These are phyloP conservation scores for Blepharisma stoltei DNA, from an alignment of 73 alveolate genomes.

Conservation along the genomic window DNA sequence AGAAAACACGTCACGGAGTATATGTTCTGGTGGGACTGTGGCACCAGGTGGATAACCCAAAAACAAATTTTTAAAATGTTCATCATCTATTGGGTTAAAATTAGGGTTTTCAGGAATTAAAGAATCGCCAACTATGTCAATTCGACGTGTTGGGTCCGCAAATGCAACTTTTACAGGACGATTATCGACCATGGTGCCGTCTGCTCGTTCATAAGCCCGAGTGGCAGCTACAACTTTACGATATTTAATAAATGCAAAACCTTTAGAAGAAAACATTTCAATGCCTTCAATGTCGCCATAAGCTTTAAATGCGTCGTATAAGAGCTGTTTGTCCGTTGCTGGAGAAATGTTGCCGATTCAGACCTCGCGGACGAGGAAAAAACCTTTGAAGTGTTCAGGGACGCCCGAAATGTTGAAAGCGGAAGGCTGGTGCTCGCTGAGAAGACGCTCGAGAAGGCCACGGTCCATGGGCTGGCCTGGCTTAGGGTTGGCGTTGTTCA, in stretches of 20 bases:
- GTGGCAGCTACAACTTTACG: constrained; percentile 27
- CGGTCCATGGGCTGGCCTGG: constrained; percentile 15
- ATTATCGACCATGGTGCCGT: constrained; percentile 24
- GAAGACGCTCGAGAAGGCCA: background rate
- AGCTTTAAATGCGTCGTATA: constrained; percentile 24
- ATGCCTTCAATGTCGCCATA: constrained; percentile 27
- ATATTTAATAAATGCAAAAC: constrained; percentile 29
- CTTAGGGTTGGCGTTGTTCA: background rate
- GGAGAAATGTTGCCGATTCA: constrained; percentile 30
- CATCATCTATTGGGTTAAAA: constrained; percentile 30
- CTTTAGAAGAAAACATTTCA: constrained; percentile 32
- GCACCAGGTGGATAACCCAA: constrained; percentile 24
- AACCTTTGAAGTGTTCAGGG: constrained; percentile 16
- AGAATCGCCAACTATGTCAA: constrained; percentile 28
- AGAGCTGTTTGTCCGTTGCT: constrained; percentile 21
- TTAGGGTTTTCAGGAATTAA: constrained; percentile 4
- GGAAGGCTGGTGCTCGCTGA: constrained; percentile 14
- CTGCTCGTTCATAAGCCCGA: constrained; percentile 30
- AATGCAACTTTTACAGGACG: constrained; percentile 29
- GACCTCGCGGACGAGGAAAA: constrained; percentile 20
- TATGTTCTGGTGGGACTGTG: constrained; percentile 27
- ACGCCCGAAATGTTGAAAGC: background rate
- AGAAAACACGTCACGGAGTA: constrained; percentile 23
- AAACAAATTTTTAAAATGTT: constrained; percentile 1
- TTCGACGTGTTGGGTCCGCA: constrained; percentile 33